Conservation (phyloP, 1,139 yeast genomes). For the Debaryomyces sp. region DNA sequence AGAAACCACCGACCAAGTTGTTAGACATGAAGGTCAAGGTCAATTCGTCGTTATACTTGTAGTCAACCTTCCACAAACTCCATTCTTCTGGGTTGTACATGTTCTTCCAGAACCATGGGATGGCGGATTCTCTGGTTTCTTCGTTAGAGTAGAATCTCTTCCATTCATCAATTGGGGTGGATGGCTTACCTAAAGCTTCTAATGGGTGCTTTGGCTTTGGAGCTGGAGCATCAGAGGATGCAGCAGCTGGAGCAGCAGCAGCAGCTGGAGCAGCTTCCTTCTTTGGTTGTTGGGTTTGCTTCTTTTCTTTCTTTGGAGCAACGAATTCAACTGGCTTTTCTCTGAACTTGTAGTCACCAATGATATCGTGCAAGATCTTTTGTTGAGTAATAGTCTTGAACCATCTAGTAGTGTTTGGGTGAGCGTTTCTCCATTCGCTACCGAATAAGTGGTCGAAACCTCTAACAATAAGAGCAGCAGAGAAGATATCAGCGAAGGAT, state of each 20-base stretch:
- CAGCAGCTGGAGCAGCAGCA: constrained; percentile 41
- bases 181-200: constrained; percentile 77
- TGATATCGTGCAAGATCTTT: constrained; percentile 49
- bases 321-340: constrained; percentile 68
- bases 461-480: constrained; percentile 62
- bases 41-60: constrained; percentile 97
- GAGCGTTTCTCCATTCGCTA: constrained; percentile 69
- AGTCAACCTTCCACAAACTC: constrained; percentile 94
- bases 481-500: constrained; percentile 79
- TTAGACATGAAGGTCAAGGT: constrained; percentile 97
- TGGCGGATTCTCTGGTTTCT: constrained; percentile 91
- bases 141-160: constrained; percentile 97
- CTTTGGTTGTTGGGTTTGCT: constrained; percentile 29
- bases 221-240: constrained; percentile 42
- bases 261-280: constrained; percentile 28
- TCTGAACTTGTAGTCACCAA: constrained; percentile 54
- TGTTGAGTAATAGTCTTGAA: constrained; percentile 68
- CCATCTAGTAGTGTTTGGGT: constrained; percentile 87
- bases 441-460: constrained; percentile 74
- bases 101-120: constrained; percentile 97
- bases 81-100: constrained; percentile 90
- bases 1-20: constrained; percentile 98
- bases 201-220: constrained; percentile 92
- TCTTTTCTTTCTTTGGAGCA: constrained; percentile 84
- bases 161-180: constrained; percentile 85